Conservation (phyloP, 2,329 filamentous ascomycete genomes). For the Colletotrichum viniferum region DNA sequence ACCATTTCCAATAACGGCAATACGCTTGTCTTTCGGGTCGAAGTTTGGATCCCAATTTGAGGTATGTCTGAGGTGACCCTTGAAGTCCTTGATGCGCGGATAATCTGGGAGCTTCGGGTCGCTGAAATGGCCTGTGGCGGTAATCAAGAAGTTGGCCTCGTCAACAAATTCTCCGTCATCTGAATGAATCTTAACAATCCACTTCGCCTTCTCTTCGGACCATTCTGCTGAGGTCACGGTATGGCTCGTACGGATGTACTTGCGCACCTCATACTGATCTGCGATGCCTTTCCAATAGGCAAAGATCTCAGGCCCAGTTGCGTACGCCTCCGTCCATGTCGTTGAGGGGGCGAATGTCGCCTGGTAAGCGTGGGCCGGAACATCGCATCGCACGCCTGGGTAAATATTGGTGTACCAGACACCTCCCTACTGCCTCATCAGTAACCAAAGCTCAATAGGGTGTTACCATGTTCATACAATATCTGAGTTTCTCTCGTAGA, state of each 20-base stretch:
- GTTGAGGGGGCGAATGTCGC: not conserved
- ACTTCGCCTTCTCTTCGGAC: not conserved
- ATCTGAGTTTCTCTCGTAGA: not conserved
- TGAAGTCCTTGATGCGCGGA: not conserved
- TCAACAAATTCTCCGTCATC: not conserved
- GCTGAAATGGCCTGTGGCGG: not conserved
- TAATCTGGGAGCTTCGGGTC: not conserved
- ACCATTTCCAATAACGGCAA: not conserved
- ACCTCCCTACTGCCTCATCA: not conserved
- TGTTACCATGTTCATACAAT: fast-evolving
- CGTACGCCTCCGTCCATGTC: not conserved
- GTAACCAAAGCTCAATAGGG: not conserved
- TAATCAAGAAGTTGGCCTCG: not conserved
- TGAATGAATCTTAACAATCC: not conserved
- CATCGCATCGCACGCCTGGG: not conserved
- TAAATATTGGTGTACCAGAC: not conserved
- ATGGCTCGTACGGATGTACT: not conserved
- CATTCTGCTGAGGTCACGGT: not conserved
- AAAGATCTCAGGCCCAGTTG: not conserved
- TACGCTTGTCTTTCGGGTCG: not conserved
- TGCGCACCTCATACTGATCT: not conserved
- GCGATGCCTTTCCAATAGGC: not conserved
- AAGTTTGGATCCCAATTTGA: not conserved
- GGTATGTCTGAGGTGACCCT: not conserved
- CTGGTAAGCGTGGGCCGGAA: not conserved